Percentiles rank a stretch among this genome's conserved stretches.
phyloP scores from a whole-genome alignment of 495 filamentous ascomycete species.

The Letharia columbiana region DNA sequence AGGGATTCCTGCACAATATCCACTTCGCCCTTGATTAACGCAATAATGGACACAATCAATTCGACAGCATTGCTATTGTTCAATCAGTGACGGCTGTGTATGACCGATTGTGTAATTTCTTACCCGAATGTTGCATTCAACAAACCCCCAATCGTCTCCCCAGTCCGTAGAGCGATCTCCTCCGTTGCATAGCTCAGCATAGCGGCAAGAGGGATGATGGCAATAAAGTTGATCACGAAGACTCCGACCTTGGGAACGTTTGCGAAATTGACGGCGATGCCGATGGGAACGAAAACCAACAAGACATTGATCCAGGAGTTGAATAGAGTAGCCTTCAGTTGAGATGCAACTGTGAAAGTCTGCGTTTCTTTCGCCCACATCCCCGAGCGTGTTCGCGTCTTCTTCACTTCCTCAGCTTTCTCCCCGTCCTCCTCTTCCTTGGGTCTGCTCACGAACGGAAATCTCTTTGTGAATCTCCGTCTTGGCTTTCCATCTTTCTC shows the following conservation, averaged over 20 bases:
- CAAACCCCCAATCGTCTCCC: constrained; percentile 78
- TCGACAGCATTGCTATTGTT: constrained; percentile 72
- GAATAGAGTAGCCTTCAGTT: constrained; percentile 62
- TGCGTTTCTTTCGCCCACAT: constrained; percentile 31
- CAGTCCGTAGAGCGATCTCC: constrained; percentile 48
- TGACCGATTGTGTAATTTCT: constrained; percentile 21
- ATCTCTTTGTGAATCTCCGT: neutral
- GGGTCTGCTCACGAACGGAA: neutral
- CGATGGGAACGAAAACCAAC: constrained; percentile 67
- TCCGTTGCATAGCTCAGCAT: constrained; percentile 50
- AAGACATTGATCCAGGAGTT: constrained; percentile 80
- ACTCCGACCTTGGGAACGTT: constrained; percentile 22
- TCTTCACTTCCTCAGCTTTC: neutral
- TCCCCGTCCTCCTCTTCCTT: constrained; percentile 1
- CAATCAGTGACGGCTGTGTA: constrained; percentile 17
- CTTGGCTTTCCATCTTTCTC: constrained; percentile 11
- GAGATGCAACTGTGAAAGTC: constrained; percentile 58
- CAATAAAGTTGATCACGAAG: constrained; percentile 28
- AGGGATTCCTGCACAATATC: constrained; percentile 88
- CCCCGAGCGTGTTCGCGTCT: constrained; percentile 27
- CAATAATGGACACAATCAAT: constrained; percentile 82
- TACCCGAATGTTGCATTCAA: constrained; percentile 86
- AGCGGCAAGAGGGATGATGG: constrained; percentile 42
- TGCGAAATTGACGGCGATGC: constrained; percentile 34
- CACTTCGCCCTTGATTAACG: constrained; percentile 61